phyloP scores from a whole-genome alignment of 2,329 filamentous ascomycete genomes.

The Dothideomycetes sp. region DNA sequence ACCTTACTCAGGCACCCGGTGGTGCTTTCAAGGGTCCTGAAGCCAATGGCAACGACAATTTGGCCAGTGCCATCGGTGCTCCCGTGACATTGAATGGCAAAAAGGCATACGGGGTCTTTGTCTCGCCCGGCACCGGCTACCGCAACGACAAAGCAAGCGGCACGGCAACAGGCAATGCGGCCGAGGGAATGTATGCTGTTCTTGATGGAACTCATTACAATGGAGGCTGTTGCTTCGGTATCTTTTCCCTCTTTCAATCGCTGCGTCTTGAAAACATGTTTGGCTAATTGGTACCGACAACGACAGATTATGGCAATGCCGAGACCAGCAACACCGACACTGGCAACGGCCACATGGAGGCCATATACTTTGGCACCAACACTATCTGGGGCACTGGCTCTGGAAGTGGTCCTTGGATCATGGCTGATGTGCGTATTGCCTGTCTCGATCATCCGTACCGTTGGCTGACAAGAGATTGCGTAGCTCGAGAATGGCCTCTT shows the following conservation, averaged over 20 bases:
- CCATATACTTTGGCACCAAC: slow-evolving; percentile 54
- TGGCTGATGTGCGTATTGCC: slow-evolving; percentile 46
- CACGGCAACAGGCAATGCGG: slow-evolving; percentile 44
- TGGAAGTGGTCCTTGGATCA: slow-evolving; percentile 56
- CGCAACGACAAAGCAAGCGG: slow-evolving; percentile 48
- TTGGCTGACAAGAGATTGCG: not conserved
- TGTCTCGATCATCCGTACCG: not conserved
- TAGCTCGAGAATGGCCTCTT: slow-evolving; percentile 60
- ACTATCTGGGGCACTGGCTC: slow-evolving; percentile 48
- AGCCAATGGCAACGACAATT: slow-evolving; percentile 48
- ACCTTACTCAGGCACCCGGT: slow-evolving; percentile 53
- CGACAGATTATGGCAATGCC: slow-evolving; percentile 37
- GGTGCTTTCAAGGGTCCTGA: slow-evolving; percentile 49
- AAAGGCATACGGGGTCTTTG: slow-evolving; percentile 55
- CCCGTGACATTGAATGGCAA: slow-evolving; percentile 47
- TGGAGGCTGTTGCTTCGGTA: slow-evolving; percentile 43
- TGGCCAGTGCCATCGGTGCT: slow-evolving; percentile 50
- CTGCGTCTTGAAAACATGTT: too few relatives aligned
- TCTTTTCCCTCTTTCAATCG: too few relatives aligned
- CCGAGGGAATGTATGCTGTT: slow-evolving; percentile 54
- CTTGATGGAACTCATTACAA: slow-evolving; percentile 54
- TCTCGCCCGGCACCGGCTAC: slow-evolving; percentile 54
- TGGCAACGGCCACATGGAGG: slow-evolving; percentile 59
- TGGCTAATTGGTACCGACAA: too few relatives aligned
- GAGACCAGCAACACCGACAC: slow-evolving; percentile 35